Evolutionary conservation across 164 flowering plant genomes (phyloP).

Genomic region (Vitis cinerea): DNA sequence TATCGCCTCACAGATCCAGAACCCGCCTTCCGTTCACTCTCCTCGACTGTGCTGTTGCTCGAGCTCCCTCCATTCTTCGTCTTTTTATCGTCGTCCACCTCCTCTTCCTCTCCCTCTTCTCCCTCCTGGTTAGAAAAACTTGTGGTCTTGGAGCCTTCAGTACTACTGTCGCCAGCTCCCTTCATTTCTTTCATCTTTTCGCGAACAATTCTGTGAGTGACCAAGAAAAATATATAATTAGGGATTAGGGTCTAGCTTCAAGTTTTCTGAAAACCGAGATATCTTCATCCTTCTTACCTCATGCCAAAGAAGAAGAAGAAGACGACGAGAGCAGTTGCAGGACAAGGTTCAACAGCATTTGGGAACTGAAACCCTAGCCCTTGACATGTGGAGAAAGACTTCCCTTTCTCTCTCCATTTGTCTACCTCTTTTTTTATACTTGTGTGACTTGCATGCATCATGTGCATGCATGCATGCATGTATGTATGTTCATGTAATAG

Average conservation of each 20-base stretch:
- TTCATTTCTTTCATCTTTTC: slow-evolving; percentile 3
- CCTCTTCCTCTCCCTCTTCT: slow-evolving; percentile 2
- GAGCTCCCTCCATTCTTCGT: slow-evolving; percentile 23
- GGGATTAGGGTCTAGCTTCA: neutral
- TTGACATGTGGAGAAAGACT: neutral
- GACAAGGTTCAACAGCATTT: neutral
- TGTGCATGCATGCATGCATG: neutral
- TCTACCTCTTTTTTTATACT: slow-evolving; percentile 1
- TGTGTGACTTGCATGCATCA: neutral
- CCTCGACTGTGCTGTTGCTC: slow-evolving; percentile 44
- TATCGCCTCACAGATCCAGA: slow-evolving; percentile 28
- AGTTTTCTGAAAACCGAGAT: neutral
- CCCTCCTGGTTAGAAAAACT: slow-evolving; percentile 10
- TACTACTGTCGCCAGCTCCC: slow-evolving; percentile 5
- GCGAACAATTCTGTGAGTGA: neutral
- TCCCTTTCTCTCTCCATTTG: slow-evolving; percentile 1
- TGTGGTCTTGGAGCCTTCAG: slow-evolving; percentile 11
- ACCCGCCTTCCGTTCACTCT: slow-evolving; percentile 17
- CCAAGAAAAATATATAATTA: neutral
- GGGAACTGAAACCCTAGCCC: slow-evolving; percentile 1
- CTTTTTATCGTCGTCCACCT: neutral
- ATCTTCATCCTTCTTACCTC: neutral
- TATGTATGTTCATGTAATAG: neutral
- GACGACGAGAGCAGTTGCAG: neutral
- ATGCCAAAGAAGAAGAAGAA: neutral